These are phyloP conservation scores for Delonix regia DNA, from an alignment of 306 rosid genomes.

Conservation along the genomic window DNA sequence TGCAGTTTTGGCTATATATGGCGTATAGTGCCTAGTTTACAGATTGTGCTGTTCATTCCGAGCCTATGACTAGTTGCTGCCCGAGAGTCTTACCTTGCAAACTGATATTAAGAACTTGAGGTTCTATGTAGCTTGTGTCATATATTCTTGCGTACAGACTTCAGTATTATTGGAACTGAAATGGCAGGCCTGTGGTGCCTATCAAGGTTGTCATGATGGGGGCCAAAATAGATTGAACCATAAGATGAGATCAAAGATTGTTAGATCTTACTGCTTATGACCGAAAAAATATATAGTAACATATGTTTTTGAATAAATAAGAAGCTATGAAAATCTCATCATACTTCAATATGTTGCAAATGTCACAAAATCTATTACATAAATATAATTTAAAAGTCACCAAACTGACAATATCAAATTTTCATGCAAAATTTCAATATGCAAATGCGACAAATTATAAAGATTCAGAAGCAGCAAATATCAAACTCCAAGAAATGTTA, in stretches of 20 bases:
- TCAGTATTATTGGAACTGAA: slow-evolving; percentile 8
- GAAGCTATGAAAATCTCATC: background rate
- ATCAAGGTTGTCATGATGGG: background rate
- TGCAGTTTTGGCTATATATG: background rate
- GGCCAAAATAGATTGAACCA: background rate
- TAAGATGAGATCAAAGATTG: background rate
- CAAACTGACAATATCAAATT: background rate
- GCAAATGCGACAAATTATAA: background rate
- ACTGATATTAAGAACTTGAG: no score
- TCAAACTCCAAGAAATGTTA: background rate
- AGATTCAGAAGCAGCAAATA: no score
- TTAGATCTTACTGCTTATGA: no score
- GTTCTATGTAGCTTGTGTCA: slow-evolving; percentile 8
- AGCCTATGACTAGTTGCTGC: slow-evolving; percentile 25
- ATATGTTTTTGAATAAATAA: background rate
- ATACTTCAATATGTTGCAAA: background rate
- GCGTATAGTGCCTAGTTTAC: background rate
- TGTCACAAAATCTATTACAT: background rate
- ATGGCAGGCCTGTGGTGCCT: background rate
- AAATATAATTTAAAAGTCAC: background rate
- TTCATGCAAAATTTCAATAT: background rate
- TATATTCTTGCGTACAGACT: slow-evolving; percentile 2
- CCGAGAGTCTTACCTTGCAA: background rate
- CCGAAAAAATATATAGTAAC: background rate
- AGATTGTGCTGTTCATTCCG: background rate